These are phyloP conservation scores for Pluteus cervinus DNA, from an alignment of 768 basidiomycete species.

Conservation along the genomic window DNA sequence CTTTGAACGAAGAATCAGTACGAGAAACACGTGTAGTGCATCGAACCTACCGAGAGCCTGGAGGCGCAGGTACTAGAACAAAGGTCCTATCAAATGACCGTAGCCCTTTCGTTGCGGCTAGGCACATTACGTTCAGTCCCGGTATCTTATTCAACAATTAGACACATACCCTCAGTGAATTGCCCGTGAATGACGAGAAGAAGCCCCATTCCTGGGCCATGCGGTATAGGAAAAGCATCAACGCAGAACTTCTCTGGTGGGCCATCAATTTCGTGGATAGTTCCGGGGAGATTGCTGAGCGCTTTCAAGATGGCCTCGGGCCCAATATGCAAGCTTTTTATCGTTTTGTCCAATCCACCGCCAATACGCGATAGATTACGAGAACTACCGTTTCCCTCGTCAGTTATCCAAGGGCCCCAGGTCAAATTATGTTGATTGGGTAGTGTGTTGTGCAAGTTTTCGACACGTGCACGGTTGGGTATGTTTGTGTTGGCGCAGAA, in stretches of 20 bases:
- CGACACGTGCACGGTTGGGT: conserved; percentile 69
- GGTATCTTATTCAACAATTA: background rate
- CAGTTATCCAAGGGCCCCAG: conserved; percentile 66
- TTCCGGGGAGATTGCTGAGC: conserved; percentile 62
- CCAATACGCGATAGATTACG: conserved; percentile 73
- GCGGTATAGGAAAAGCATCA: conserved; percentile 76
- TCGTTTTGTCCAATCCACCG: conserved; percentile 52
- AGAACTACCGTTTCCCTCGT: conserved; percentile 53
- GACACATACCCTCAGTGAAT: conserved; percentile 76
- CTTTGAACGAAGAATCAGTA: conserved; percentile 26
- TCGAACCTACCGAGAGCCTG: conserved; percentile 72
- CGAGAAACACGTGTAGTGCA: conserved; percentile 3
- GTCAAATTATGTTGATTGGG: conserved; percentile 81
- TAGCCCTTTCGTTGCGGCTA: conserved; percentile 53
- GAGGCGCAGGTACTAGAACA: conserved; percentile 73
- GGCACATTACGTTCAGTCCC: background rate
- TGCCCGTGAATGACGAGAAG: conserved; percentile 82
- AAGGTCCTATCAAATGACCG: conserved; percentile 94
- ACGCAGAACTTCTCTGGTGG: conserved; percentile 81
- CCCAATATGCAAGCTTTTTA: conserved; percentile 68
- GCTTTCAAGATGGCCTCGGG: conserved; percentile 56
- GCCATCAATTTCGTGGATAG: conserved; percentile 76
- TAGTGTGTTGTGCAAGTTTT: conserved; percentile 60
- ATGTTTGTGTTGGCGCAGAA: conserved; percentile 82
- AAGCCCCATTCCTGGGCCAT: conserved; percentile 56